Evolutionary conservation across 1,284 basidiomycete genomes (phyloP).

Genomic region (Ganoderma resinaceum): DNA sequence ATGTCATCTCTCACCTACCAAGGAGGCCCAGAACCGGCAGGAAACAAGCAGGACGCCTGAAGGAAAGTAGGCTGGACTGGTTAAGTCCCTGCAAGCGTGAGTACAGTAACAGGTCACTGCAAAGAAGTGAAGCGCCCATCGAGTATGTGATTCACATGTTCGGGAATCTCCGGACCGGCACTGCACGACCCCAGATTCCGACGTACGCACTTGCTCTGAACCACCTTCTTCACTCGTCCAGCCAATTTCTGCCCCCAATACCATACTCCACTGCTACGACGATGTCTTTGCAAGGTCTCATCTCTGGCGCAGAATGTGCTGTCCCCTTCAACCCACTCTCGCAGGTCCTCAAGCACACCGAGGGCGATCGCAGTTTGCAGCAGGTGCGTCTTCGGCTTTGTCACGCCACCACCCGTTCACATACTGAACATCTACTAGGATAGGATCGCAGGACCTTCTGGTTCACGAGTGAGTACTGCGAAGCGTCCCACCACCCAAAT

Average conservation of each 20-base stretch:
- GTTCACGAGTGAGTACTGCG: constrained; percentile 58
- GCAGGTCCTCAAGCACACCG: constrained; percentile 91
- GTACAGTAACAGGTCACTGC: no score
- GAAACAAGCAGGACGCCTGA: not conserved
- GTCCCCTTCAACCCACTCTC: constrained; percentile 87
- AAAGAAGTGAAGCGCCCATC: not conserved
- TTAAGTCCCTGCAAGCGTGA: no score
- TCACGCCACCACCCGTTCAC: not conserved
- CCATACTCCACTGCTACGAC: not conserved
- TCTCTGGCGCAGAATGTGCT: constrained; percentile 93
- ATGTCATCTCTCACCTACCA: no score
- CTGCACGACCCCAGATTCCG: constrained; percentile 18
- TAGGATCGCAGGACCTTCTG: constrained; percentile 74
- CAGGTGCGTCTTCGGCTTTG: constrained; percentile 55
- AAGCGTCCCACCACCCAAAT: not conserved
- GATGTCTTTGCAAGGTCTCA: constrained; percentile 82
- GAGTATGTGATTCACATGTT: constrained; percentile 14
- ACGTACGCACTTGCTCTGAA: constrained; percentile 17
- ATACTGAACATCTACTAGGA: constrained; percentile 54
- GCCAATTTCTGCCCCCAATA: not conserved
- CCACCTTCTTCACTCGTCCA: not conserved
- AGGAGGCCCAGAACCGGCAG: not conserved
- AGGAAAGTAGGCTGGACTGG: not conserved
- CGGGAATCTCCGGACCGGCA: constrained; percentile 18
- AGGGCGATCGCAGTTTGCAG: constrained; percentile 89